Evolutionary conservation across 495 filamentous ascomycete species (phyloP), one percentile per base, ranked within the genome.

Genomic region (Aspergillus conjunctus): DNA sequence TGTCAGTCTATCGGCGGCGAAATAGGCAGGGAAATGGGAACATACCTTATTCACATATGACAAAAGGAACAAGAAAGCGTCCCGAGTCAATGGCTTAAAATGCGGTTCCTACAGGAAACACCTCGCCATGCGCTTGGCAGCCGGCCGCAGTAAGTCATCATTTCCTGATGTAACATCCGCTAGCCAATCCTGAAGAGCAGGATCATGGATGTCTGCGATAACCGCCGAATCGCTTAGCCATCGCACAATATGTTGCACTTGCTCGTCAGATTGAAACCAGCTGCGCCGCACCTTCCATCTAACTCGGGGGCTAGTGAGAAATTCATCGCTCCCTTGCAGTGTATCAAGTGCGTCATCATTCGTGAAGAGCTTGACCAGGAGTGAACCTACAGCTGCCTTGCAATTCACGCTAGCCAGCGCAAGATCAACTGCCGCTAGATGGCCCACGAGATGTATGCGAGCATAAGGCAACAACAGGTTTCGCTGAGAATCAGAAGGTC

Each of bases 161-260:
- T 39, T 39, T 11, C 34, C 34, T 39, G 34, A 39, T 11, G 34
- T 7, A 10, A 39, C 7, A 15, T 39, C 34, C 9, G 34, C 10
- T 7, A 39, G 34, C 34, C 34, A 39, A 15, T 39, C 9, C 15
- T 7, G 9, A 15, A 15, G 3, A 39, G 34, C 5, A 14, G 3
- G 31, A 54, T 54, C 51, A 2, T n/a, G 34, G 14, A 54, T 14
- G 5, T 41, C 32, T 39, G 51, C 17, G 17, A 54, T 54, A 14
- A 41, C 51, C 11, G 51, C 51, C 10, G 33, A 54, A 32, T 54
- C 33, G 12, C n/a, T 21, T 3, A 54, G 33, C 32, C 32, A 54
- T 1, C 33, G 4, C 18, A 43, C 0, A 14, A 41, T 18, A 21
- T 54, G 15, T 32, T 20, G 14, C 30, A 21, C 32, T 14, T 22